Evolutionary conservation across 352 stramenopile species (phyloP).

Genomic region (Phytopythium cucurbitacearum): DNA sequence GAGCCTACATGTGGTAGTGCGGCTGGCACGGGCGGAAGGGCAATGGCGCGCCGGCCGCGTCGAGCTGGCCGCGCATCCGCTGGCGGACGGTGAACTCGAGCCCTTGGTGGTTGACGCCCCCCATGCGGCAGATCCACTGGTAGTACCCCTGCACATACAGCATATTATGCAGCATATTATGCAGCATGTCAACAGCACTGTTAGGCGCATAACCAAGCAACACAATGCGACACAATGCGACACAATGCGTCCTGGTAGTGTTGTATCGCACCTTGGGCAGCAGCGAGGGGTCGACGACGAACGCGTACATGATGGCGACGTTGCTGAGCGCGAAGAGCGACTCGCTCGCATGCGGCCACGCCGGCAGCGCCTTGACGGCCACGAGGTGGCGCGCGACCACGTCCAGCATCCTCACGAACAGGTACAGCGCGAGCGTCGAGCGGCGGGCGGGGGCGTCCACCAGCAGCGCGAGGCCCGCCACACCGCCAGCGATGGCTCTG

Average conservation of each 20-base stretch:
- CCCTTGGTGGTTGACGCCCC: slow-evolving; percentile 65
- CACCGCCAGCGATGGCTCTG: slow-evolving; percentile 59
- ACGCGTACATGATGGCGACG: slow-evolving; percentile 75
- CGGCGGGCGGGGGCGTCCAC: slow-evolving; percentile 62
- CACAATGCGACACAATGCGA: background rate
- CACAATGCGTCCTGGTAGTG: no score
- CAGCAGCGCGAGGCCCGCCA: slow-evolving; percentile 67
- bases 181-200: no score
- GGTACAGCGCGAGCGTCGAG: slow-evolving; percentile 77
- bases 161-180: no score
- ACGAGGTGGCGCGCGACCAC: slow-evolving; percentile 70
- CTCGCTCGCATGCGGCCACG: slow-evolving; percentile 67
- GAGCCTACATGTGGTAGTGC: slow-evolving; percentile 77
- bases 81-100: slow-evolving; percentile 68
- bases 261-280: slow-evolving; percentile 52
- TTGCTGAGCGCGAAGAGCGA: slow-evolving; percentile 74
- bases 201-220: background rate
- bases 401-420: slow-evolving; percentile 85
- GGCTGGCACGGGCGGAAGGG: slow-evolving; percentile 75
- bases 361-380: slow-evolving; percentile 40
- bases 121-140: slow-evolving; percentile 78
- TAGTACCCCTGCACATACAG: slow-evolving; percentile 57
- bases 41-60: slow-evolving; percentile 27
- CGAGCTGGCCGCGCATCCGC: slow-evolving; percentile 42
- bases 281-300: slow-evolving; percentile 59